phyloP scores from a whole-genome alignment of 2,329 filamentous ascomycete species.

The Cadophora luteo-olivacea region DNA sequence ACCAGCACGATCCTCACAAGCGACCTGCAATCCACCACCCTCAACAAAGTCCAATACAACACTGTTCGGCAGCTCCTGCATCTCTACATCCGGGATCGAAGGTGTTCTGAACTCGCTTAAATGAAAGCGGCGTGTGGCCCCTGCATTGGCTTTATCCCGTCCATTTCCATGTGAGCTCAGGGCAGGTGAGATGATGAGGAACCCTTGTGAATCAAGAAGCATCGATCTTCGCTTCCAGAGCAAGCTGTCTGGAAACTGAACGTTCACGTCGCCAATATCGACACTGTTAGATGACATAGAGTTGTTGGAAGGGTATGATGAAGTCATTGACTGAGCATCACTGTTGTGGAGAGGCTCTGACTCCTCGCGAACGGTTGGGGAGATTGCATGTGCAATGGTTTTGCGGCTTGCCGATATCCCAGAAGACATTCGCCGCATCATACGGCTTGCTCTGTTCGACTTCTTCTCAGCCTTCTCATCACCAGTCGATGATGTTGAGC shows the following conservation, averaged over 20 bases:
- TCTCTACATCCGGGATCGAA: slow-evolving; percentile 85
- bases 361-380: slow-evolving; percentile 48
- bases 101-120: slow-evolving; percentile 83
- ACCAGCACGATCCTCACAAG: slow-evolving; percentile 66
- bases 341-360: slow-evolving; percentile 39
- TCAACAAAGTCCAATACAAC: slow-evolving; percentile 67
- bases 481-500: slow-evolving; percentile 47
- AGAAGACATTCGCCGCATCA: slow-evolving; percentile 72
- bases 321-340: slow-evolving; percentile 43
- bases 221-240: slow-evolving; percentile 95
- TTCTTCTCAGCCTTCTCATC: slow-evolving; percentile 62
- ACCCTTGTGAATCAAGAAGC: slow-evolving; percentile 83
- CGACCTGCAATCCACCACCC: slow-evolving; percentile 68
- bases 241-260: slow-evolving; percentile 95
- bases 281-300: slow-evolving; percentile 46
- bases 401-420: slow-evolving; percentile 54
- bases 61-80: slow-evolving; percentile 92
- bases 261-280: slow-evolving; percentile 79
- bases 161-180: slow-evolving; percentile 56
- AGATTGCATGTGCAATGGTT: slow-evolving; percentile 44
- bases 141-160: slow-evolving; percentile 56
- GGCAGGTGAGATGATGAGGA: slow-evolving; percentile 78
- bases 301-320: slow-evolving; percentile 31
- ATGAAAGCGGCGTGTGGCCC: slow-evolving; percentile 79
- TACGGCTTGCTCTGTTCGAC: slow-evolving; percentile 50